Evolutionary conservation across 768 basidiomycete species (phyloP), one percentile per base, ranked within the genome.

Genomic region (Cyathus striatus): DNA sequence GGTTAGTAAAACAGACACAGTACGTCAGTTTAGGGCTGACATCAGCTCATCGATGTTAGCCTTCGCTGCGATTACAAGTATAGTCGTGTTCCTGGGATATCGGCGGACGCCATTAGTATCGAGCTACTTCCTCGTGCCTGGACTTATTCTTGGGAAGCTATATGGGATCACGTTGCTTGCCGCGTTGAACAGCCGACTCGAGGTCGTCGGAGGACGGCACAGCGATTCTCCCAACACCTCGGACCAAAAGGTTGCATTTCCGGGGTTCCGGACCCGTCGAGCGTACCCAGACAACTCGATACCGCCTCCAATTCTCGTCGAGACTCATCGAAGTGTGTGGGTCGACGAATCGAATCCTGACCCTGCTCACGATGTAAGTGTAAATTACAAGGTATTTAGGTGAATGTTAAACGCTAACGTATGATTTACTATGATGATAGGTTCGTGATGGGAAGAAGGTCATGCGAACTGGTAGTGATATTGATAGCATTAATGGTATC

Each of bases 111-210:
- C 43, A 7, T 23, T 17, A 1, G 37, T 43, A n/a, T 37, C 36
- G 32, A 30, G 24, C 14, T 48, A 43, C 27, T 48, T 44, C 32
- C 30, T 35, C 42, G 44, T 48, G 20, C 46, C 46, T 20, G 46
- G 36, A 9, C 26, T 48, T 23, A 23, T 40, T 14, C 39, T 48
- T 26, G 41, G 27, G 24, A 48, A 44, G 30, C n/a, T 48, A 21
- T 48, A 48, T 26, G 27, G 38, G 14, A 48, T 48, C 24, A 38
- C 46, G 12, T 21, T 48, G 23, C 23, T 48, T n/a, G 42, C 17
- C 12, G 14, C 41, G 4, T 23, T 48, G 23, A 48, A 51, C 36
- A 52, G 30, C 25, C 41, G 43, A 16, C 14, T 40, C 5, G 18
- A 38, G 14, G 40, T 46, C 23, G 35, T 41, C 16, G 48, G 44